Evolutionary conservation across 768 basidiomycete species (phyloP), one percentile per base, ranked within the genome.

Genomic region (Mycena pura): DNA sequence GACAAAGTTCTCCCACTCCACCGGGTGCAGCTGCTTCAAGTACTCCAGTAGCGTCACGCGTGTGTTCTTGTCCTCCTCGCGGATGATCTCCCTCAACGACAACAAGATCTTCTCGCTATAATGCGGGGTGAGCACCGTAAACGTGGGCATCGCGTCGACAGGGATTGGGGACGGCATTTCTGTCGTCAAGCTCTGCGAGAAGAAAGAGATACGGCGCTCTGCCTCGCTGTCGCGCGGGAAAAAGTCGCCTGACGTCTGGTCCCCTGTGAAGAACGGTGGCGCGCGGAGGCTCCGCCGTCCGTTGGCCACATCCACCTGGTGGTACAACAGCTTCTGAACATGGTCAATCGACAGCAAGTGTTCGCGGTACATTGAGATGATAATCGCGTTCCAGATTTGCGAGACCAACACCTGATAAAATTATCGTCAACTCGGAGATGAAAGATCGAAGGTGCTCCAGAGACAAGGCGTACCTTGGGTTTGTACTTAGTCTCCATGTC

Each of bases 1-100:
- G 70, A 99, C 97, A 63, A 99, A 99, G 76, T 99, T 99, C 78
- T 96, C 94, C 97, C 97, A 99, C 74, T 99, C 97, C 68, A 99
- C 82, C 3, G 96, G 92, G 73, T 99, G 97, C 43, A 99, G 86
- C 74, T 99, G 97, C 78, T 99, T 99, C 68, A 99, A 83, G 79
- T 99, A 99, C 77, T 98, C 97, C 38, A 99, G 82, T 27, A 99
- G 89, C 24, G 97, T 99, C 58, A 99, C 97, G 36, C 96, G 92
- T 25, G 95, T 93, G 74, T 95, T 91, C 76, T 96, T 93, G 75
- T 99, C 95, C 73, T 98, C 95, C 76, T 99, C 96, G 65, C 96
- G 90, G 71, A 99, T 99, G 73, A 99, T 99, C 76, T 99, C 97
- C 62, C 97, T 88, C 5, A 99, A 85, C 6, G 96, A 98, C 7